Base-by-base conservation (phyloP, 2,329 filamentous ascomycete species). In the Phialemonium atrogriseum region DNA sequence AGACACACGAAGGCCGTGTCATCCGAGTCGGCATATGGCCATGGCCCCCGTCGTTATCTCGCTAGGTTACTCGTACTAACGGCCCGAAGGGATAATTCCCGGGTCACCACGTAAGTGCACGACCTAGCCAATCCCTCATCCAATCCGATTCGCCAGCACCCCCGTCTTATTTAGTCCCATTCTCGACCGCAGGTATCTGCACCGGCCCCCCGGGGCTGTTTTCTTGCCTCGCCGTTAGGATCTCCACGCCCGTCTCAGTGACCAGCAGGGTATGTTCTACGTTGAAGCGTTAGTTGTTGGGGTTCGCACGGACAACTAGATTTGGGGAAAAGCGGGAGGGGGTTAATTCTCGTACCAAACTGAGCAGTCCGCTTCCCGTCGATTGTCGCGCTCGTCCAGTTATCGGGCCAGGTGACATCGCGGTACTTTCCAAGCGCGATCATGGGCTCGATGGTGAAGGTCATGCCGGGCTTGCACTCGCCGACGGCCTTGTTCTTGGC, bases 381-480 rank as follows among this genome's bases (percentile, higher is more conserved):
- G 35, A 80, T 74, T 0, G 91, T 98, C 5, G 85, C 84, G 58
- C 87, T 94, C 1, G 91, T 98, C 91, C 91, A 98, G 64, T 96
- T 86, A 55, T 98, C 91, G 1, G 91, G 91, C 91, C 91, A 98
- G 1, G 87, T 96, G 55, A 91, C 82, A 52, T 98, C 91, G 41
- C 77, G 77, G 59, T 94, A 84, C 39, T 84, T 88, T 36, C 91
- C 91, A 34, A 95, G 59, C 24, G 86, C 87, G 54, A 98, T 88
- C 91, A 98, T 98, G 11, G 91, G 91, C 63, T 98, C 91, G 39
- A 98, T 98, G 1, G 91, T 98, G 51, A 98, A 98, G 42, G 87
- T 94, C 87, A 96, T 95, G 33, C 91, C 91, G 1, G 85, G 80
- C 64, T 95, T 95, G 38, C 88, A 91, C 47, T 84, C 78, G 29